These are phyloP conservation scores for Nitzschia sp. DNA, from an alignment of 108 stramenopile species.

Conservation along the genomic window DNA sequence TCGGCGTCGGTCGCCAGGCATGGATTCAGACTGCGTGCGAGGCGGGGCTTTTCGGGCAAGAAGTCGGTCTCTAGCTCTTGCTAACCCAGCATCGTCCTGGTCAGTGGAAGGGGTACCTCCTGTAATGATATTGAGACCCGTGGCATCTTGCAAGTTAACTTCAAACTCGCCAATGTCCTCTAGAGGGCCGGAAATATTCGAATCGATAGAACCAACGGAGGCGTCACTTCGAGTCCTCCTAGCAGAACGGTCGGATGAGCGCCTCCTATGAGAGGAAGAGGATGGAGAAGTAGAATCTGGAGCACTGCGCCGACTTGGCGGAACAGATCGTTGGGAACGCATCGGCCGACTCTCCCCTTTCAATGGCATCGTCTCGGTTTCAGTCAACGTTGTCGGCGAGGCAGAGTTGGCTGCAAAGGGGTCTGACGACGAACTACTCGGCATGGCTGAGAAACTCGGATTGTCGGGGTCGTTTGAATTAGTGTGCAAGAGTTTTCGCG, in stretches of 20 bases:
- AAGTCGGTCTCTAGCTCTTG: conserved; percentile 14
- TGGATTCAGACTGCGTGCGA: background rate
- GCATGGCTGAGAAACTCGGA: background rate
- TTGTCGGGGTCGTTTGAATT: too few species aligned
- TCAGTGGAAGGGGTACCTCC: background rate
- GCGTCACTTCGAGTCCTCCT: background rate
- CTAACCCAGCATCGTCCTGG: background rate
- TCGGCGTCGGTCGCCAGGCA: background rate
- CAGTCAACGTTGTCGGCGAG: background rate
- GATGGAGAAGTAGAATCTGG: background rate
- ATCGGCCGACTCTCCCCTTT: background rate
- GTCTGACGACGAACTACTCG: conserved; percentile 1
- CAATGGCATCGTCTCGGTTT: background rate
- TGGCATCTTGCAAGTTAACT: background rate
- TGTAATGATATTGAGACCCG: background rate
- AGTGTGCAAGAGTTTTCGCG: background rate
- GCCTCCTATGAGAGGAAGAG: background rate
- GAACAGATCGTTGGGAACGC: background rate
- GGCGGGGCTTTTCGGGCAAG: background rate
- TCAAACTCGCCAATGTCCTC: conserved; percentile 17
- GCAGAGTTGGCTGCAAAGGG: conserved; percentile 2
- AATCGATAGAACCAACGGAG: too few species aligned
- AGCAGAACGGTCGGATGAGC: too few species aligned
- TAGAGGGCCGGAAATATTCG: background rate
- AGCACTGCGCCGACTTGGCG: conserved; percentile 1